phyloP scores from a whole-genome alignment of 1,284 basidiomycete genomes.

The Naganishia cerealis region DNA sequence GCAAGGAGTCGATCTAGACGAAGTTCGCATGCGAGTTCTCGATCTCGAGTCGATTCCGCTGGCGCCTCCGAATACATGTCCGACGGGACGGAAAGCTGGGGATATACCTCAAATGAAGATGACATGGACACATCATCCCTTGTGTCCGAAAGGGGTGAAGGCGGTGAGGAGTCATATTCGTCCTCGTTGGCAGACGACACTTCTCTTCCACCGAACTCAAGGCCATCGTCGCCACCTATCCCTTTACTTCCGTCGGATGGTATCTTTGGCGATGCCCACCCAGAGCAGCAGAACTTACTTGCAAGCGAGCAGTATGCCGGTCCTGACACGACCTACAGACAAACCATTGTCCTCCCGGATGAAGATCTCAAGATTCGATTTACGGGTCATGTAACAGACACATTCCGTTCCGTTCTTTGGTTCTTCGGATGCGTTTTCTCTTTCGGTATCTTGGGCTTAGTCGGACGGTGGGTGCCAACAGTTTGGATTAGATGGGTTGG shows the following conservation, averaged over 20 bases:
- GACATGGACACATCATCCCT: slow-evolving; percentile 42
- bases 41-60: slow-evolving; percentile 35
- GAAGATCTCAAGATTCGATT: slow-evolving; percentile 89
- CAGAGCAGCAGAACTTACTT: slow-evolving; percentile 35
- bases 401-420: slow-evolving; percentile 71
- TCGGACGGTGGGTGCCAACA: slow-evolving; percentile 90
- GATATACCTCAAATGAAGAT: slow-evolving; percentile 46
- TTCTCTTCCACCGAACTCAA: slow-evolving; percentile 52
- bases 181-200: slow-evolving; percentile 55
- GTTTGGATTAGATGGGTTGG: slow-evolving; percentile 88
- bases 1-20: slow-evolving; percentile 30
- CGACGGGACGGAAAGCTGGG: slow-evolving; percentile 48
- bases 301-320: slow-evolving; percentile 47
- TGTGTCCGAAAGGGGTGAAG: slow-evolving; percentile 40
- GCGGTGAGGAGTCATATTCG: slow-evolving; percentile 47
- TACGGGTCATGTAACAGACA: slow-evolving; percentile 77
- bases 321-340: slow-evolving; percentile 56
- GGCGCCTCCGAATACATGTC: slow-evolving; percentile 26
- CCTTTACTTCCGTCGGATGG: slow-evolving; percentile 50
- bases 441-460: slow-evolving; percentile 73
- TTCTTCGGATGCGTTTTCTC: slow-evolving; percentile 67
- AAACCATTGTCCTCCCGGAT: slow-evolving; percentile 83
- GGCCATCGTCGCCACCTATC: slow-evolving; percentile 48
- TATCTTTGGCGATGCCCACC: slow-evolving; percentile 49
- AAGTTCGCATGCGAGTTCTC: slow-evolving; percentile 36